These are phyloP conservation scores for Claviceps arundinis DNA, from an alignment of 2,329 filamentous ascomycete species.

Conservation along the genomic window DNA sequence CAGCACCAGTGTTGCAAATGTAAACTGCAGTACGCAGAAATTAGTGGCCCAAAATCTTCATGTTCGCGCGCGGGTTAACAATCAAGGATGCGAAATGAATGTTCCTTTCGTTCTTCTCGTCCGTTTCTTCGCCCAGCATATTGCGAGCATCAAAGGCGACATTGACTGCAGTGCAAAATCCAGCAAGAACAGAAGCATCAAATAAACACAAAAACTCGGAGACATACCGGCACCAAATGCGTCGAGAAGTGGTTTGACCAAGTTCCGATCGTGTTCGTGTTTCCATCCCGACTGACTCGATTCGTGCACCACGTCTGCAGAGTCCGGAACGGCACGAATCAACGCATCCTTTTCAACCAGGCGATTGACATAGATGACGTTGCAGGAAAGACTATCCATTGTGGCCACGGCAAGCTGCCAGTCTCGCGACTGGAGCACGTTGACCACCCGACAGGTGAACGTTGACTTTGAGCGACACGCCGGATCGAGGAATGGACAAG, in stretches of 20 bases:
- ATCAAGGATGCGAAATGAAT: too few species aligned
- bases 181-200: background rate
- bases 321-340: slow-evolving; percentile 18
- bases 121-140: background rate
- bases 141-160: background rate
- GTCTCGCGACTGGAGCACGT: slow-evolving; percentile 48
- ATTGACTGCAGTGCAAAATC: background rate
- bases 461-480: slow-evolving; percentile 5
- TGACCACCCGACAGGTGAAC: slow-evolving; percentile 27
- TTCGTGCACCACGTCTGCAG: background rate
- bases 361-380: slow-evolving; percentile 48
- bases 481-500: background rate
- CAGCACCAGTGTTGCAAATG: slow-evolving; percentile 37
- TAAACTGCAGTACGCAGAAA: slow-evolving; percentile 28
- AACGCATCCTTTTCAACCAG: slow-evolving; percentile 33
- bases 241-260: slow-evolving; percentile 36
- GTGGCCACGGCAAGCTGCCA: slow-evolving; percentile 42
- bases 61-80: too few species aligned
- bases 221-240: slow-evolving; percentile 39
- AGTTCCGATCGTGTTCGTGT: slow-evolving; percentile 29
- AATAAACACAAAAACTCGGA: background rate
- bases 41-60: slow-evolving; percentile 9
- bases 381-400: slow-evolving; percentile 45
- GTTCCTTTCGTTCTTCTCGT: too few species aligned
- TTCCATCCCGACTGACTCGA: slow-evolving; percentile 16